These are phyloP conservation scores for Funneliformis geosporum DNA, from an alignment of 192 early-diverging fungal species.

Conservation along the genomic window DNA sequence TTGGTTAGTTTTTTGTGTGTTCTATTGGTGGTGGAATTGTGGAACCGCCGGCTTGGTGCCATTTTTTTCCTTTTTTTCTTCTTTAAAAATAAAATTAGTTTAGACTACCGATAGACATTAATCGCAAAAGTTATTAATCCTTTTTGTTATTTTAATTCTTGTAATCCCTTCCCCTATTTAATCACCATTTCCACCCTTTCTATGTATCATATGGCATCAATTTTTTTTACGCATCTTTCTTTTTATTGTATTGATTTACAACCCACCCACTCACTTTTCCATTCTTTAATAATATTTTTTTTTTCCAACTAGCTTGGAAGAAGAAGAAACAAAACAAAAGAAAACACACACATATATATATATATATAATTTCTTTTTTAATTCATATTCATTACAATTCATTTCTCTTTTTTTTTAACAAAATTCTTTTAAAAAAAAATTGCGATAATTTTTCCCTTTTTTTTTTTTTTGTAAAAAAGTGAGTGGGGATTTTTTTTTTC, in stretches of 20 bases:
- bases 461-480: neutral
- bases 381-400: neutral
- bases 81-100: neutral
- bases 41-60: neutral
- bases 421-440: neutral
- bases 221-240: neutral
- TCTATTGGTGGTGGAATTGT: slow-evolving; percentile 16
- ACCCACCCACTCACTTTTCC: neutral
- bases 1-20: slow-evolving; percentile 10
- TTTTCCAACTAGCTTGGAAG: neutral
- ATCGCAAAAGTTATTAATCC: neutral
- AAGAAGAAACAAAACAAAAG: neutral
- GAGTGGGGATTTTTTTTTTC: too few species aligned
- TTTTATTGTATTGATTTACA: neutral
- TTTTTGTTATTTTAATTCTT: neutral
- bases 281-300: neutral
- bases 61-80: neutral
- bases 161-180: too few species aligned
- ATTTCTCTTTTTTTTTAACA: neutral
- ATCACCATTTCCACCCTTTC: neutral
- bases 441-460: neutral
- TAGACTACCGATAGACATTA: neutral
- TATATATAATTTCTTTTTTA: neutral
- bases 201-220: neutral
- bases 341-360: neutral